Evolutionary conservation across 306 rosid species (phyloP), one percentile per base, ranked within the genome.

Genomic region (Dryas alaskensis): DNA sequence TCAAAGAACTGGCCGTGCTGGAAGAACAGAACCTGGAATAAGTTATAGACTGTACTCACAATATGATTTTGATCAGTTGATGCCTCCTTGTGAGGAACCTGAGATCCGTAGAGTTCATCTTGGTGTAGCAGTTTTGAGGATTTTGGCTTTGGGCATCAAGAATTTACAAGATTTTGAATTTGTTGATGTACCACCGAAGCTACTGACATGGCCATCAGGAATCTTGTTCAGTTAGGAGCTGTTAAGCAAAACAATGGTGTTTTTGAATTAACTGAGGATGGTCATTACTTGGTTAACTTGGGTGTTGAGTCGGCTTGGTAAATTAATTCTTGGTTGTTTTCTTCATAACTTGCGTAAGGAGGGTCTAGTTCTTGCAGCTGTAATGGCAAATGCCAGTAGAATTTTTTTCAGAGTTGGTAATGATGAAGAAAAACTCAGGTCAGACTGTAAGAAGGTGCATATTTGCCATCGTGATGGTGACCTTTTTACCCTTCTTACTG

Each of bases 1-100:
- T 68, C 99, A 94, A 81, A 87, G 99, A 86, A 89, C 93, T 48
- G 99, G 99, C 55, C 96, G 99, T 79, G 96, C 99, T 68, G 98
- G 99, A 73, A 90, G 99, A 83, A 94, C 96, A 13, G 98, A 81
- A 76, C 89, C 99, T 61, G 99, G 99, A 66, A 76, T 76, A 80
- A 92, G 99, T 75, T 94, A 89, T 81, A 89, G 99, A 79, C 89
- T 94, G 44, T 94, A 94, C 84, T 83, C 93, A 0, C 86, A 86
- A 79, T 76, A 85, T 72, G 97, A 88, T 67, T 94, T 87, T 82
- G 81, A 86, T 19, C 19, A 19, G 66, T 54, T 79, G 11, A 89
- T 94, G 99, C 82, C 72, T 67, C 80, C 77, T 57, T 81, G 87
- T 80, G 97, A 89, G 82, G 99, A 94, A 67, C 99, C 99, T 25